Conservation (phyloP, 1,284 basidiomycete genomes). For the Trichosporon faecale region DNA sequence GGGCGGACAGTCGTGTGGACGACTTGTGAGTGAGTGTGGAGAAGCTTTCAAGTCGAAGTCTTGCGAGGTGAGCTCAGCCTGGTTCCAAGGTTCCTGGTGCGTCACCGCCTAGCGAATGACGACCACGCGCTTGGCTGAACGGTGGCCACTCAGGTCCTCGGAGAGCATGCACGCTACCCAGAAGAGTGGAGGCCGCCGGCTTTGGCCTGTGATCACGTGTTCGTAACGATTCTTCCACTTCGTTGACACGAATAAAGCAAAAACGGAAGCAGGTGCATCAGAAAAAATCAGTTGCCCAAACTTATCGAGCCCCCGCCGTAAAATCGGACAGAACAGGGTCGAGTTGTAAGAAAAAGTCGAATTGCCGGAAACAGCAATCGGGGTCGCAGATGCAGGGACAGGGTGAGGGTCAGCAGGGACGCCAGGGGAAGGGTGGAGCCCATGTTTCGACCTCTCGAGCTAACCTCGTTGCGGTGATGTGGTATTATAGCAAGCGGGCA, state of each 20-base stretch:
- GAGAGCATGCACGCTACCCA: neutral
- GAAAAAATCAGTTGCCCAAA: neutral
- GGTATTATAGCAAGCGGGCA: too few species aligned
- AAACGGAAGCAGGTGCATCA: neutral
- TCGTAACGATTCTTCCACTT: neutral
- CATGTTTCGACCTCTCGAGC: neutral
- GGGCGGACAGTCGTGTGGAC: neutral
- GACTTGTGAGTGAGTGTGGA: neutral
- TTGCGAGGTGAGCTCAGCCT: neutral
- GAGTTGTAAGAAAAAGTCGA: neutral
- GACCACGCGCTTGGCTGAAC: neutral
- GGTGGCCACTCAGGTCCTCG: constrained; percentile 9
- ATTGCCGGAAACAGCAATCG: neutral
- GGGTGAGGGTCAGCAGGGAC: neutral
- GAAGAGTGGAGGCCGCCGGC: constrained; percentile 2
- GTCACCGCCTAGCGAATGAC: neutral
- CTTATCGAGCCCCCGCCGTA: neutral
- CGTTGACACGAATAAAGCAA: neutral
- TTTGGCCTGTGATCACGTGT: neutral
- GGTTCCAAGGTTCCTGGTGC: neutral
- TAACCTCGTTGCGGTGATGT: neutral
- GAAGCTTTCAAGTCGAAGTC: neutral
- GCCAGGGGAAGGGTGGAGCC: neutral
- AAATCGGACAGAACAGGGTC: neutral
- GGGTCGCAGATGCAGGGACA: neutral